Evolutionary conservation across 2,329 filamentous ascomycete species (phyloP).

Genomic region (Plectosphaerella cucumerina): DNA sequence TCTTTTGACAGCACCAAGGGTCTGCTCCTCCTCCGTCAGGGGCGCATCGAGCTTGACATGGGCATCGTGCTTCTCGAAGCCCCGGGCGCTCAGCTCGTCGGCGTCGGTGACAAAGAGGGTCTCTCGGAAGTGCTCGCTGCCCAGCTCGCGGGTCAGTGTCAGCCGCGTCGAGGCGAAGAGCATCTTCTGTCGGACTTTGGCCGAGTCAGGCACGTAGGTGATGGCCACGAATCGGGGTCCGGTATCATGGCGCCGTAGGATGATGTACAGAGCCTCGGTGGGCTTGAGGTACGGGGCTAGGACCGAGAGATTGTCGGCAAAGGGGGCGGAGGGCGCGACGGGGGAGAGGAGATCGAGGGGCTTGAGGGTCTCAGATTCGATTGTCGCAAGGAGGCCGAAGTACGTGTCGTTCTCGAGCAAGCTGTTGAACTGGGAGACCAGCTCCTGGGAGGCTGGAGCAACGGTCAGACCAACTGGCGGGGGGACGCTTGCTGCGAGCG

Average conservation of each 20-base stretch:
- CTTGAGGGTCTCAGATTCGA: constrained; percentile 63
- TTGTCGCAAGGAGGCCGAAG: constrained; percentile 69
- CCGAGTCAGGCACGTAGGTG: constrained; percentile 75
- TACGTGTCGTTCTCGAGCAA: constrained; percentile 58
- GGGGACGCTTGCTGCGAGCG: background rate
- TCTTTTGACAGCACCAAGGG: constrained; percentile 66
- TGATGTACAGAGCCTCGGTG: constrained; percentile 66
- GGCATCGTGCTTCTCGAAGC: constrained; percentile 69
- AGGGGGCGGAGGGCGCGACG: constrained; percentile 47
- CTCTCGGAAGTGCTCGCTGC: constrained; percentile 73
- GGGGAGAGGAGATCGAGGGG: constrained; percentile 54
- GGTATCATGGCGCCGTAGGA: constrained; percentile 63
- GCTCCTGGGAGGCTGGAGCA: constrained; percentile 72
- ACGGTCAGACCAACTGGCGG: constrained; percentile 4
- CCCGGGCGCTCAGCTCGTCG: constrained; percentile 63
- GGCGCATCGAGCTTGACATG: constrained; percentile 64
- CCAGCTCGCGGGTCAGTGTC: constrained; percentile 71
- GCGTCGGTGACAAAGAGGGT: constrained; percentile 68
- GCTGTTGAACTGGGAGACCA: constrained; percentile 67
- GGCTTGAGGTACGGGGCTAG: constrained; percentile 61
- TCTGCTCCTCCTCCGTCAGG: constrained; percentile 73
- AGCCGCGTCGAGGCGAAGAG: constrained; percentile 75
- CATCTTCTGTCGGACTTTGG: constrained; percentile 82
- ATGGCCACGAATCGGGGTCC: constrained; percentile 61
- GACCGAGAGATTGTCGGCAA: constrained; percentile 59